Base-by-base conservation (phyloP, 345 rosid genomes). In the Hibiscus trionum region DNA sequence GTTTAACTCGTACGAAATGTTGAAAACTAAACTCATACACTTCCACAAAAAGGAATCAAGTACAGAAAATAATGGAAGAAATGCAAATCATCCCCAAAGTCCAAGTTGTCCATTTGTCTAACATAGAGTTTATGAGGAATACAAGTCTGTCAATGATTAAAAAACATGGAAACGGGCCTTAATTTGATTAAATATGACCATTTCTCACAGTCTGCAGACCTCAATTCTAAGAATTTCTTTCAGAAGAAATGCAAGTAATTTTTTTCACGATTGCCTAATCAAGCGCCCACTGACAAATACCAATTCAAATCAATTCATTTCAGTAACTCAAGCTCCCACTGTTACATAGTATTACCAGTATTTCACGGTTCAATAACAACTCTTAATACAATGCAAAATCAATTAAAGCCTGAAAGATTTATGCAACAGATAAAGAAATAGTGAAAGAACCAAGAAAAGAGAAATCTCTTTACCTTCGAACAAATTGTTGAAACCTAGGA, bases 401-500 rank as follows among this genome's bases (percentile, higher is more conserved):
- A 19, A 67, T 29, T 26, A 17, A 55, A 2, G 6, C 33, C 16
- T 5, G 2, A 37, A 61, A 17, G 16, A 53, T 49, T 8, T 9
- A 37, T 12, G 46, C 19, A 31, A 29, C 19, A 11, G 9, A 3
- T 5, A 58, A 58, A 31, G 2, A 11, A 2, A 21, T n/a, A n/a
- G n/a, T n/a, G n/a, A 39, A 39, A 39, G 44, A 39, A 39, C 1
- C 10, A 58, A 39, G 2, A 11, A 1, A 19, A 55, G 26, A 11
- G 56, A 64, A 29, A 50, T 47, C 8, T 9, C 35, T 4, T n/a
- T 46, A 93, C 98, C 93, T 75, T 3, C 76, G 96, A 71, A 80
- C 82, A 76, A 90, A 87, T 0, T 81, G 81, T 9, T 87, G 98
- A 74, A 83, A 76, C 82, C 72, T 87, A 1, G 89, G 88, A 63